A percentile compares a stretch with the other conserved stretches of the same genome.
Conservation (phyloP, 306 rosid genomes). For the Argentina anserina region DNA sequence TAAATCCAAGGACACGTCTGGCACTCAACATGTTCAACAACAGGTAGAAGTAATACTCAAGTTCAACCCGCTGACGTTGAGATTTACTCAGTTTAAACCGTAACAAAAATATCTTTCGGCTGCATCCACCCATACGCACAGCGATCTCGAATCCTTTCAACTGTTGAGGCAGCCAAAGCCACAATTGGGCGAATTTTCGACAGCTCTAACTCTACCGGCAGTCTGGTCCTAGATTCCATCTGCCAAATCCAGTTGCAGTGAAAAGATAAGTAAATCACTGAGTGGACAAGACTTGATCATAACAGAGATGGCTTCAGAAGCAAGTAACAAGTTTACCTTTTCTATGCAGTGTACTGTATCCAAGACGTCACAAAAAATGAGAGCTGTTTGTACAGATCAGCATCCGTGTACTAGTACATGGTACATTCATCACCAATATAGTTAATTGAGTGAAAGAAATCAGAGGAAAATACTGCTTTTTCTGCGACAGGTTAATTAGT, state of each 20-base stretch:
- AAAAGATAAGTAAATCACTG: conserved; percentile 4
- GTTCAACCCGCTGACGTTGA: too few relatives aligned
- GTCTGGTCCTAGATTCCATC: conserved; percentile 56
- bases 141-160: too few relatives aligned
- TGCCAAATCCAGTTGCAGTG: conserved; percentile 21
- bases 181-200: too few relatives aligned
- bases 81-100: conserved; percentile 36
- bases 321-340: conserved; percentile 45
- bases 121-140: conserved; percentile 88
- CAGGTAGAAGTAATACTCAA: too few relatives aligned
- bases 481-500: conserved; percentile 5
- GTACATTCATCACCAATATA: background rate
- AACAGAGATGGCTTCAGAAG: background rate
- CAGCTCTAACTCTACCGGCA: too few relatives aligned
- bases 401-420: conserved; percentile 69
- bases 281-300: background rate
- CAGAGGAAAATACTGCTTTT: background rate
- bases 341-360: conserved; percentile 59
- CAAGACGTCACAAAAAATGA: conserved; percentile 63
- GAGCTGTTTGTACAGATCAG: conserved; percentile 79
- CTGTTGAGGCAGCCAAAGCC: too few relatives aligned
- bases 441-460: background rate
- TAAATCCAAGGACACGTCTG: too few relatives aligned
- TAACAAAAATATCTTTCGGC: conserved; percentile 45
- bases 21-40: too few relatives aligned